A percentile compares a stretch with the other conserved stretches of the same genome.
Evolutionary conservation across 345 rosid species (phyloP).

Genomic region (Mercurialis annua): DNA sequence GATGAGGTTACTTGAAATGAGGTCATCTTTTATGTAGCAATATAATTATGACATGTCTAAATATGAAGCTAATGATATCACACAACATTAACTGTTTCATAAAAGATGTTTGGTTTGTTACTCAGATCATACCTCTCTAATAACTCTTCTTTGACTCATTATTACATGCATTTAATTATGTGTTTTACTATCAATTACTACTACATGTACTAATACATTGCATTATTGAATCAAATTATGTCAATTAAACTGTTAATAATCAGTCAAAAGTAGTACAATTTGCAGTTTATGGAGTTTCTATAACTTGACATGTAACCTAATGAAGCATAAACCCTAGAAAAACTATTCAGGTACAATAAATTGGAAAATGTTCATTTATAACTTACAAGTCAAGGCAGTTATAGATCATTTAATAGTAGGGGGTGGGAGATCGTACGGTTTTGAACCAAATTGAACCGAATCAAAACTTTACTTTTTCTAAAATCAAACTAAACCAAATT

Average conservation of each 20-base stretch:
- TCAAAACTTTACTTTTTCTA: no score
- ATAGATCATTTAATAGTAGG: no score
- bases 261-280: slow-evolving; percentile 6
- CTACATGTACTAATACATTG: slow-evolving; percentile 15
- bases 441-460: no score
- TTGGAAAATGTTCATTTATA: background rate
- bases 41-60: slow-evolving; percentile 24
- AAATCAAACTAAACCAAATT: no score
- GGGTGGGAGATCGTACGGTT: no score
- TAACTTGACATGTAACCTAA: background rate
- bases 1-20: slow-evolving; percentile 32
- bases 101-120: slow-evolving; percentile 35
- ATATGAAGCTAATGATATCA: slow-evolving; percentile 26
- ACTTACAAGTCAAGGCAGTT: no score
- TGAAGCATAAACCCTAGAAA: background rate
- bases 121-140: slow-evolving; percentile 28
- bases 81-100: slow-evolving; percentile 3
- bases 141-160: slow-evolving; percentile 38
- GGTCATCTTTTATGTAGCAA: slow-evolving; percentile 23
- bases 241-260: background rate
- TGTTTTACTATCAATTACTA: background rate
- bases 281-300: background rate
- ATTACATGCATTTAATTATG: slow-evolving; percentile 27
- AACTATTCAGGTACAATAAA: background rate
- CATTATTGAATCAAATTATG: slow-evolving; percentile 16